Base-by-base conservation (phyloP, 2,329 filamentous ascomycete genomes). In the Seiridium unicorne region DNA sequence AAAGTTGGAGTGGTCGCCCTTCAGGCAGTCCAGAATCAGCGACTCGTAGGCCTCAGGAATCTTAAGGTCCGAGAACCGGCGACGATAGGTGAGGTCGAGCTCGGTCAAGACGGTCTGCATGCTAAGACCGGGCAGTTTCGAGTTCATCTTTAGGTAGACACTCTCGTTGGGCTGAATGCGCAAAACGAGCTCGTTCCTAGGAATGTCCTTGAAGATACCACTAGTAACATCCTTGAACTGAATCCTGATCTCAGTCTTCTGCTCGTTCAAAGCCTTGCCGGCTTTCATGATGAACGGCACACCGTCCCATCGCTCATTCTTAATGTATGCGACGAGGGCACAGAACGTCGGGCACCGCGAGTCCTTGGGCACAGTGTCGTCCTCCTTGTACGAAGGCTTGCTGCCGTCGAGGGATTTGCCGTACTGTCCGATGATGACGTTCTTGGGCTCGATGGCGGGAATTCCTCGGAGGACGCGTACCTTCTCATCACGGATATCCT, bases 81-180 rank as follows among this genome's bases (percentile, higher is more conserved):
- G 89, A 74, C 96, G 89, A 84, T 99, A 99, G 65, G 96, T 99
- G 68, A 99, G 87, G 74, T 99, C 95, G 62, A 99, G 90, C 82
- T 99, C 95, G 62, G 95, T 99, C 69, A 97, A 92, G 44, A 98
- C 95, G 10, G 95, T 99, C 84, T 99, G 95, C 93, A 98, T 99
- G 83, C 93, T 98, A 71, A 99, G 84, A 70, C 95, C 95, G 26
- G 95, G 96, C 61, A 99, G 84, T 85, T 99, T 99, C 36, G 94
- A 98, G 89, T 99, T 99, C 95, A 99, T 99, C 88, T 99, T 99
- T 79, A 98, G 96, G 82, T 99, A 99, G 68, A 99, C 93, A 74
- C 92, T 96, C 85, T 99, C 95, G 81, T 99, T 99, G 70, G 95
- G 95, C 83, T 99, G 95, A 66, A 99, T 96, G 68, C 95, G 93